Evolutionary conservation across 2,329 filamentous ascomycete species (phyloP), one percentile per base, ranked within the genome.

Genomic region (Aspergillus quadrilineatus): DNA sequence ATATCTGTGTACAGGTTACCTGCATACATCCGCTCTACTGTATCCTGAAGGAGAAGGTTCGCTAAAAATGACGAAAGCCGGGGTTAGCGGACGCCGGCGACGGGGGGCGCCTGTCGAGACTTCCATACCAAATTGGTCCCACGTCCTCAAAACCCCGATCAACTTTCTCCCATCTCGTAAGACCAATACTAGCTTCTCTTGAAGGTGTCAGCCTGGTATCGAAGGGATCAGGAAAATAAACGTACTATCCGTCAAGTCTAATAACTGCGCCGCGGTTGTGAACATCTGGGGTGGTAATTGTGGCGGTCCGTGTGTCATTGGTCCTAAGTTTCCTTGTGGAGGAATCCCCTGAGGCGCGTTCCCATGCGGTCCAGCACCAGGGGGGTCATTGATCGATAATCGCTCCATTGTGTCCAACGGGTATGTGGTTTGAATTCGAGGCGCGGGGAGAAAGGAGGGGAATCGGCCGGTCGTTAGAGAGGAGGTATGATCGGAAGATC

Each of bases 211-310:
- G 41, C 60, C 41, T 6, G 26, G 22, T 10, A n/a, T 4, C 6
- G 17, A 14, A n/a, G 5, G 6, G 7, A 9, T 14, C n/a, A 29
- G 26, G 10, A 6, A 50, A 57, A 12, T 36, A 29, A 17, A 68
- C 89, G 80, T 85, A 97, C 93, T 99, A 79, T 99, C 94, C 67
- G 94, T 97, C 69, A 99, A 82, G 73, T 99, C 94, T 57, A 99
- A 80, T 57, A 99, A 81, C 79, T 97, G 94, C 53, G 94, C 92
- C 32, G 94, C 94, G 32, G 94, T 99, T 15, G 94, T 96, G 78
- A 99, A 99, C 89, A 97, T 97, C 80, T 99, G 93, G 58, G 92
- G 92, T 12, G 78, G 78, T 55, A 80, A 69, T 63, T 80, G 78
- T 22, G 78, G 77, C 14, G 75, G 73, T 3, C 76, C 77, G 45